These are phyloP conservation scores for Spergularia azorica DNA, from an alignment of 179 eudicot genomes.

Conservation along the genomic window DNA sequence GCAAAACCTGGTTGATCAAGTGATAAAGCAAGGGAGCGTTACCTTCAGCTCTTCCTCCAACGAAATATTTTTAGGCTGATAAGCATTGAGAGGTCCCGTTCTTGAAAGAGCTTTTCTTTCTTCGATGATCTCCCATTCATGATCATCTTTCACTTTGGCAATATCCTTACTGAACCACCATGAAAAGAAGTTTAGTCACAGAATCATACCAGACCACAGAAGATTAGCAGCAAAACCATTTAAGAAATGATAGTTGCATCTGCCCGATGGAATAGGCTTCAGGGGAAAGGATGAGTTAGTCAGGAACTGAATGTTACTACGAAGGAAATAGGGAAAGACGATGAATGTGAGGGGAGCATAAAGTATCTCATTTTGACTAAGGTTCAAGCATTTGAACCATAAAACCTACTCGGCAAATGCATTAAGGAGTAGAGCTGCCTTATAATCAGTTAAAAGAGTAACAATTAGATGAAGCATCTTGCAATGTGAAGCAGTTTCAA, in stretches of 20 bases:
- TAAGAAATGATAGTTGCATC: neutral
- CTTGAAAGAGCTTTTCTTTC: constrained; percentile 75
- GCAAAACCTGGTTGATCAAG: neutral
- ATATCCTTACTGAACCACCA: constrained; percentile 72
- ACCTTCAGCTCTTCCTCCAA: constrained; percentile 91
- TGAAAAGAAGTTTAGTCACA: neutral
- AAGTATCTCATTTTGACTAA: neutral
- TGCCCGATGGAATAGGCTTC: neutral
- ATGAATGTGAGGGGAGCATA: neutral
- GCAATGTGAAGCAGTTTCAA: too few species aligned
- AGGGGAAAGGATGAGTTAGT: neutral
- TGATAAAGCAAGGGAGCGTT: neutral
- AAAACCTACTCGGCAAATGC: too few species aligned
- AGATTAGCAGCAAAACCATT: neutral
- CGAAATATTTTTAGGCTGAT: constrained; percentile 70
- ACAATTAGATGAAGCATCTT: too few species aligned
- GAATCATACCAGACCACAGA: neutral
- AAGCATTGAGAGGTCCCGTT: constrained; percentile 71
- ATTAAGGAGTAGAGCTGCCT: too few species aligned
- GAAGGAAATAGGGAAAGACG: neutral
- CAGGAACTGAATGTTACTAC: neutral
- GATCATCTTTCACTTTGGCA: constrained; percentile 81
- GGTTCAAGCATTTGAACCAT: too few species aligned
- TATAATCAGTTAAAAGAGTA: too few species aligned
- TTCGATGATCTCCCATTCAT: constrained; percentile 89